These are phyloP conservation scores for Irpex rosettiformis DNA, from an alignment of 1,284 basidiomycete species.

Conservation along the genomic window DNA sequence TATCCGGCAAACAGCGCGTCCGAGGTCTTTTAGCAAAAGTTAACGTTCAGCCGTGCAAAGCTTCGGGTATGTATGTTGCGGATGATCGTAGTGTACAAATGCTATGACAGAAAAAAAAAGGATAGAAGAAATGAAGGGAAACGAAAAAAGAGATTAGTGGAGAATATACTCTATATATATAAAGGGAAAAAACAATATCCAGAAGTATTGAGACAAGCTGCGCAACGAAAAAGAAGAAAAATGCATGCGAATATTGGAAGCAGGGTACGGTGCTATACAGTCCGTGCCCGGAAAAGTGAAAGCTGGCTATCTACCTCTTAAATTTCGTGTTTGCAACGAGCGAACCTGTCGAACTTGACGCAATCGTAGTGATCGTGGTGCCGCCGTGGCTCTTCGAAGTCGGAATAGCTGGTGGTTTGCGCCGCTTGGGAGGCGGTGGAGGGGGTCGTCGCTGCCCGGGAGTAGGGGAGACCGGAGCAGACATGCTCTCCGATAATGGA, in stretches of 20 bases:
- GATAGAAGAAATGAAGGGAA: background rate
- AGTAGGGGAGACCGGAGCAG: slow-evolving; percentile 19
- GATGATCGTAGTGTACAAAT: background rate
- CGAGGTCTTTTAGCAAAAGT: background rate
- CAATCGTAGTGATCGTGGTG: slow-evolving; percentile 51
- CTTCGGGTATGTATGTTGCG: background rate
- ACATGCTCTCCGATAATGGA: slow-evolving; percentile 8
- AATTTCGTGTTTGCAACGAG: background rate
- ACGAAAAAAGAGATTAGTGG: background rate
- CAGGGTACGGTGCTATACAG: background rate
- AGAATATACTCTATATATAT: background rate
- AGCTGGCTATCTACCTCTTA: background rate
- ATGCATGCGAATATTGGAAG: background rate
- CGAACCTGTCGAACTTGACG: slow-evolving; percentile 15
- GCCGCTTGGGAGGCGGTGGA: slow-evolving; percentile 52
- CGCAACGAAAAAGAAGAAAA: too few species aligned
- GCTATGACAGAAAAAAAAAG: background rate
- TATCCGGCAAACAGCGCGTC: background rate
- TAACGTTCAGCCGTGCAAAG: background rate
- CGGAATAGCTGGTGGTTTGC: slow-evolving; percentile 66
- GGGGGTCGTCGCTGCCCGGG: slow-evolving; percentile 33
- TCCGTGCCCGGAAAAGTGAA: background rate
- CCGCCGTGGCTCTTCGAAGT: slow-evolving; percentile 40
- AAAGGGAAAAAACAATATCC: too few species aligned
- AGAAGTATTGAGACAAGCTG: too few species aligned